A percentile compares a stretch with the other conserved stretches of the same genome.
Evolutionary conservation across 352 stramenopile species (phyloP).

Genomic region (Peronospora belbahrii): DNA sequence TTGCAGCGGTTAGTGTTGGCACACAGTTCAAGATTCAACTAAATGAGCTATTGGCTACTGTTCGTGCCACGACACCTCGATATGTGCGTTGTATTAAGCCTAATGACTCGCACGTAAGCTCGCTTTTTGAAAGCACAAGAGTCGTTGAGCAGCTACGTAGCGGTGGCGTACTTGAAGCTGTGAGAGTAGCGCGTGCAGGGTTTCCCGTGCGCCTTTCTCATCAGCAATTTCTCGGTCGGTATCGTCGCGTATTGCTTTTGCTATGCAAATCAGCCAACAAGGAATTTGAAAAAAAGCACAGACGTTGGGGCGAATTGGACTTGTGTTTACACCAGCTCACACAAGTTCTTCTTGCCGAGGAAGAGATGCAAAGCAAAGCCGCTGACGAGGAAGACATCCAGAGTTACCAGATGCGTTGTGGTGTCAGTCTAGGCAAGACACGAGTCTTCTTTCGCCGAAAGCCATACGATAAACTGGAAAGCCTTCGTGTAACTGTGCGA

Average conservation of each 20-base stretch:
- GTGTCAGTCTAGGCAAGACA: slow-evolving; percentile 81
- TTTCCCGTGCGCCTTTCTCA: slow-evolving; percentile 81
- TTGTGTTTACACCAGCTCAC: slow-evolving; percentile 28
- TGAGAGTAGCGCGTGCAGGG: slow-evolving; percentile 74
- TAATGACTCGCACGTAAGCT: slow-evolving; percentile 86
- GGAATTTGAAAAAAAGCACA: slow-evolving; percentile 14
- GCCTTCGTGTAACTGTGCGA: slow-evolving; percentile 30
- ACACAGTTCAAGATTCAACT: slow-evolving; percentile 94
- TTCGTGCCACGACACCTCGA: slow-evolving; percentile 92
- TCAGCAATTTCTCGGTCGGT: slow-evolving; percentile 68
- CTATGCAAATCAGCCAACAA: slow-evolving; percentile 18
- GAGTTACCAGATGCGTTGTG: slow-evolving; percentile 19
- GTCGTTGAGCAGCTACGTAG: slow-evolving; percentile 83
- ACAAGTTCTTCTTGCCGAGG: slow-evolving; percentile 21
- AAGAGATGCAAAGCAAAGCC: slow-evolving; percentile 6
- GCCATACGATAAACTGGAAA: slow-evolving; percentile 90
- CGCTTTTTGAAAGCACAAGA: slow-evolving; percentile 64
- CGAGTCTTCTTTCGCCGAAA: slow-evolving; percentile 93
- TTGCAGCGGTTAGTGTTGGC: slow-evolving; percentile 64
- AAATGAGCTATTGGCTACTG: slow-evolving; percentile 88
- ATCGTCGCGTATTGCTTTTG: slow-evolving; percentile 44
- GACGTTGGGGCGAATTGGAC: slow-evolving; percentile 18
- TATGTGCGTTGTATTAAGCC: slow-evolving; percentile 99
- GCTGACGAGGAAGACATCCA: slow-evolving; percentile 21
- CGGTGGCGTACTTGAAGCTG: slow-evolving; percentile 81